Base-by-base conservation (phyloP, 768 basidiomycete genomes). In the Melanogaster broomeanus region DNA sequence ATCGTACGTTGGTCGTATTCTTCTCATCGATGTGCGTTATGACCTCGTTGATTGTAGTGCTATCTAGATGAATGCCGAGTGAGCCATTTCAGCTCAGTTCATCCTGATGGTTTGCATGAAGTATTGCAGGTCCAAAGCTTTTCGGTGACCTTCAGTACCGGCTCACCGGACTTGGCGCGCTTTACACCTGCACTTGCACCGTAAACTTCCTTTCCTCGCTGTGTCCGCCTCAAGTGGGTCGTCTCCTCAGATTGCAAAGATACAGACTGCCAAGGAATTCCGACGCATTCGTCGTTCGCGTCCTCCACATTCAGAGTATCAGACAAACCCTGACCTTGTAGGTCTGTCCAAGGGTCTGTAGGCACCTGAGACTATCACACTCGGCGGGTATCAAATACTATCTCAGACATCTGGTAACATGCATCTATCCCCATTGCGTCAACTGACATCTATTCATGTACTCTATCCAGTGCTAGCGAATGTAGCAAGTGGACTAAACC, bases 161-260 rank as follows among this genome's bases (percentile, higher is more conserved):
- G 82, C 42, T 84, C 81, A 4, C 75, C 83, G 1, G 82, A 83
- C 61, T 58, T 84, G 56, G 81, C 80, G 56, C 41, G 72, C 60
- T 30, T 45, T 45, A 21, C 48, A 53, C 38, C 42, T 31, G 28
- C 22, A 37, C 42, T 12, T 49, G 11, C 13, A 10, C 2, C 43
- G 30, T 42, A 35, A 25, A 41, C 16, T 48, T 12, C n/a, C 57
- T 58, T 43, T 49, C 42, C 3, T 16, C 16, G 21, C 21, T 16
- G n/a, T n/a, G n/a, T n/a, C n/a, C n/a, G n/a, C 16, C 10, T 34
- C 35, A 76, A 64, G 80, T 84, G 82, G 82, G 70, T 82, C 15
- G 73, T 75, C 30, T 79, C 78, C 13, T 69, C 72, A 24, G 61
- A 68, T 39, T 84, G 84, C 61, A 49, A 63, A 27, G 61, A 65